Percentiles rank a stretch among this genome's conserved stretches.
phyloP scores from a whole-genome alignment of 1,284 basidiomycete species.

The Caloboletus firmus region DNA sequence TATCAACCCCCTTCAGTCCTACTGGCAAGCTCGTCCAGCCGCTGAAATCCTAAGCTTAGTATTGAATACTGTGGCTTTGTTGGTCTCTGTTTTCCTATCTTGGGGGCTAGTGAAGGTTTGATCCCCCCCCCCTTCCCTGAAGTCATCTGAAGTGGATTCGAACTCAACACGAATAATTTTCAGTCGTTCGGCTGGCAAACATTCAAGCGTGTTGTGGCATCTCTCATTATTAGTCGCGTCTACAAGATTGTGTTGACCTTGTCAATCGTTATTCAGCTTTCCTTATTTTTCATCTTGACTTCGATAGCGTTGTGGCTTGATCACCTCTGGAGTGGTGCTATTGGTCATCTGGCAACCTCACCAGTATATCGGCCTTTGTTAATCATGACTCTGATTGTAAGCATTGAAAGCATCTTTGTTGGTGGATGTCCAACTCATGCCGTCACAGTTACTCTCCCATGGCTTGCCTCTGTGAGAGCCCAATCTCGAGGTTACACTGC shows the following conservation, averaged over 20 bases:
- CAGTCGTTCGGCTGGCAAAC: conserved; percentile 81
- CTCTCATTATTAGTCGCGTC: conserved; percentile 65
- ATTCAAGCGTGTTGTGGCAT: conserved; percentile 82
- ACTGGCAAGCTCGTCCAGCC: conserved; percentile 56
- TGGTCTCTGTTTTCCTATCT: conserved; percentile 63
- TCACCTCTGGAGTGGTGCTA: conserved; percentile 65
- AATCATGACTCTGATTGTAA: conserved; percentile 58
- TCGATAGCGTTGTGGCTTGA: conserved; percentile 76
- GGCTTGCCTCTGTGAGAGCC: conserved; percentile 56
- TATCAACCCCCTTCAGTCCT: conserved; percentile 53
- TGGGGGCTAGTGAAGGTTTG: conserved; percentile 72
- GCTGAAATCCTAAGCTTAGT: conserved; percentile 67
- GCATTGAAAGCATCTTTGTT: conserved; percentile 25
- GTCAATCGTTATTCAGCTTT: conserved; percentile 72
- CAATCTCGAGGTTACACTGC: neutral
- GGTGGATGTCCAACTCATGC: conserved; percentile 10
- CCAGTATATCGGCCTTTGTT: conserved; percentile 56
- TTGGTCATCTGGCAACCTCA: conserved; percentile 50
- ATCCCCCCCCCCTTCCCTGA: neutral
- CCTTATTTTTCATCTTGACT: conserved; percentile 71
- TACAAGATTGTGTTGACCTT: conserved; percentile 72
- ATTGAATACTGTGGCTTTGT: conserved; percentile 58
- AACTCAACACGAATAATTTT: neutral
- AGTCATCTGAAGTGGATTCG: neutral
- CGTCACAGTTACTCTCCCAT: conserved; percentile 60